These are phyloP conservation scores for Neopestalotiopsis sp. DNA, from an alignment of 2,329 filamentous ascomycete species.

Conservation along the genomic window DNA sequence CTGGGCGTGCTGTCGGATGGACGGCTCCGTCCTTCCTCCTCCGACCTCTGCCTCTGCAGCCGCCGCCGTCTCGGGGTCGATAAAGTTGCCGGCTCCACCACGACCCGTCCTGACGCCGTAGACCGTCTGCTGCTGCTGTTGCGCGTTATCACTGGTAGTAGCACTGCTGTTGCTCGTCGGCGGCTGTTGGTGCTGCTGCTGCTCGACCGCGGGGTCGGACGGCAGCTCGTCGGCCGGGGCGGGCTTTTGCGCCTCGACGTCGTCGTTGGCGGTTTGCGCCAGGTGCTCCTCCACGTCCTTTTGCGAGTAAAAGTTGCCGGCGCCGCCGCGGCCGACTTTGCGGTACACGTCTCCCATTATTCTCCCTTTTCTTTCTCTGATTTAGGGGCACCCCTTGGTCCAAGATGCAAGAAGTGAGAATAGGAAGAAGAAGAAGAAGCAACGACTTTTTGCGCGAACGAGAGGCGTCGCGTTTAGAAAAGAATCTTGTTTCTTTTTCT, in stretches of 20 bases:
- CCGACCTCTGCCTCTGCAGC: background rate
- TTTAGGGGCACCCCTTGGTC: too few species aligned
- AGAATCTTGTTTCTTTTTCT: background rate
- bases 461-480: background rate
- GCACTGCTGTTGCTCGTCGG: slow-evolving; percentile 25
- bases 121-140: background rate
- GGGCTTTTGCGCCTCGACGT: slow-evolving; percentile 46
- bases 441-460: background rate
- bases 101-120: slow-evolving; percentile 54
- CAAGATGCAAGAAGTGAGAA: background rate
- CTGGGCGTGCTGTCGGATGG: slow-evolving; percentile 8
- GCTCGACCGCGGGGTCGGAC: slow-evolving; percentile 25
- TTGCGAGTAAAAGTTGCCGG: slow-evolving; percentile 65
- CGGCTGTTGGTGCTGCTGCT: slow-evolving; percentile 19
- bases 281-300: slow-evolving; percentile 54
- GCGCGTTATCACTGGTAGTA: background rate
- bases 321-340: slow-evolving; percentile 65
- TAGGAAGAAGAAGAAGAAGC: background rate
- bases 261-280: slow-evolving; percentile 26
- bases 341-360: slow-evolving; percentile 48
- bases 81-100: slow-evolving; percentile 68
- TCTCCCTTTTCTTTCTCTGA: background rate
- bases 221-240: slow-evolving; percentile 29
- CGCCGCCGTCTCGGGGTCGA: slow-evolving; percentile 41
- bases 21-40: background rate